Evolutionary conservation across 1,139 yeast genomes (phyloP).

Genomic region (Zygosaccharomyces sapae): DNA sequence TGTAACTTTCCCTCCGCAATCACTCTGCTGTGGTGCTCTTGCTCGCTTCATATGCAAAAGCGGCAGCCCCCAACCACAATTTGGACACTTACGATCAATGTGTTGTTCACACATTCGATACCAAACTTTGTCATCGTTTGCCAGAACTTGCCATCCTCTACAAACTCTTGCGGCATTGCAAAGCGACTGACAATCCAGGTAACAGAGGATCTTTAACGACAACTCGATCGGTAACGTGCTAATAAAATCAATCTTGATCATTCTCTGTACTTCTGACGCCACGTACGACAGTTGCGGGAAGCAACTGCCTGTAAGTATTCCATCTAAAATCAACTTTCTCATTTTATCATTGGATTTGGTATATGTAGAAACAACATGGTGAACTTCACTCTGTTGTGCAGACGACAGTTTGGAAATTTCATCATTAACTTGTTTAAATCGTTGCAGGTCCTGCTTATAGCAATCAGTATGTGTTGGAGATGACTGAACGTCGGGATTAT

Average conservation of each 20-base stretch:
- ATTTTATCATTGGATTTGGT: constrained; percentile 41
- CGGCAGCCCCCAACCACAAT: constrained; percentile 99
- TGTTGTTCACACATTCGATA: constrained; percentile 98
- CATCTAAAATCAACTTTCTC: constrained; percentile 71
- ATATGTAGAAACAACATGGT: constrained; percentile 42
- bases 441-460: constrained; percentile 53
- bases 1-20: constrained; percentile 15
- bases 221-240: constrained; percentile 81
- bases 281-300: constrained; percentile 88
- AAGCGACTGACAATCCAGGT: constrained; percentile 83
- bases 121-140: constrained; percentile 97
- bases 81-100: constrained; percentile 93
- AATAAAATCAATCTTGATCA: constrained; percentile 85
- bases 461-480: constrained; percentile 38
- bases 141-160: constrained; percentile 75
- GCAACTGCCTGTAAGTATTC: constrained; percentile 84
- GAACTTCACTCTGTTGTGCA: constrained; percentile 80
- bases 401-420: constrained; percentile 66
- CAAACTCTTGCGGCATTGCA: constrained; percentile 94
- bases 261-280: constrained; percentile 69
- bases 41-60: constrained; percentile 78
- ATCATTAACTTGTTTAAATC: constrained; percentile 53
- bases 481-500: constrained; percentile 63
- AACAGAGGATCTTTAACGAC: constrained; percentile 77
- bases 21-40: constrained; percentile 33